Evolutionary conservation across 2,329 filamentous ascomycete genomes (phyloP), one percentile per base, ranked within the genome.

Genomic region (Claviceps sp.): DNA sequence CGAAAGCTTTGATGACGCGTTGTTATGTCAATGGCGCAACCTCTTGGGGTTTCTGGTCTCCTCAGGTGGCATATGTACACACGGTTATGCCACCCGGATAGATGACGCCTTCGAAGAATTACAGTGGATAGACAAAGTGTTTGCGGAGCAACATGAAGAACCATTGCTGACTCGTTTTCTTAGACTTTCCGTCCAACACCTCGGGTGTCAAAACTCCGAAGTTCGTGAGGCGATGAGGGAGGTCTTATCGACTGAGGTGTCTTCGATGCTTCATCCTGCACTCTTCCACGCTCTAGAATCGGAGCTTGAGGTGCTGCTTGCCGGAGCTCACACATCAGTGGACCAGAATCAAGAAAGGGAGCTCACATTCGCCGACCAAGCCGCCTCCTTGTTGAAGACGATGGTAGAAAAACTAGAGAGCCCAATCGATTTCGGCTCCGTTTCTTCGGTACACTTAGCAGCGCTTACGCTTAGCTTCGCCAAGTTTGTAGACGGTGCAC

Each of bases 11-110:
- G 74, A 81, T 38, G 81, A 84, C 56, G 74, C 67, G 54, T 70
- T 71, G 3, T 65, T 84, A 14, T 73, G 76, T 1, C 80, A 85
- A 59, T 86, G 82, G 82, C 75, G 82, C 40, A 86, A 85, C 56
- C 76, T 81, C 58, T 84, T 82, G 1, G 82, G 82, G 0, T 84
- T 86, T 56, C 70, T 86, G 11, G 81, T 81, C 5, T 84, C 82
- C 0, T 66, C 85, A 5, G 82, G 81, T 14, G 82, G 82, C 2
- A 76, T 81, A 51, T 86, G 82, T 62, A 78, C 78, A 8, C 76
- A 81, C 2, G 76, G 80, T 52, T 77, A 81, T 60, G 70, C 75
- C 48, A 68, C 73, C 50, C 67, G 74, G 11, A 61, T 79, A 5
- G 82, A 84, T 48, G 82, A 85, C 50, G 71, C 78, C 16, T 67